Evolutionary conservation across 1,284 basidiomycete species (phyloP).

Genomic region (Pseudozyma pruni): DNA sequence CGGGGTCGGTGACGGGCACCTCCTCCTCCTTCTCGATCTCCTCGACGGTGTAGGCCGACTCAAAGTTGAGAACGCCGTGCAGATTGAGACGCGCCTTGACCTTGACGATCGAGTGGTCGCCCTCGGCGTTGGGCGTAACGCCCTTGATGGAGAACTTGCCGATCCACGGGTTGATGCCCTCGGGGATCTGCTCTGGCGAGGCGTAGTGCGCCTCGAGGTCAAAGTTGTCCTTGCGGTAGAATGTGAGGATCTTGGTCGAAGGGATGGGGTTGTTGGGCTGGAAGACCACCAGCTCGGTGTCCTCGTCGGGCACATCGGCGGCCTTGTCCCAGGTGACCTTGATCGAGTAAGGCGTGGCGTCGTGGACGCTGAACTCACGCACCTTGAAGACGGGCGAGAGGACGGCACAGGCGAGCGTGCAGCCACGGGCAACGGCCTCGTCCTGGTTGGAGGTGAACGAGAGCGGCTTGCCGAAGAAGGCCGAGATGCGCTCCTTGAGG

Average conservation of each 20-base stretch:
- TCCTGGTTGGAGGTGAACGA: constrained; percentile 67
- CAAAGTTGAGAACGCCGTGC: constrained; percentile 66
- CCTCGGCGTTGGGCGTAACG: constrained; percentile 64
- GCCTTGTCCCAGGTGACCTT: constrained; percentile 68
- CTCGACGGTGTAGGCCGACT: constrained; percentile 66
- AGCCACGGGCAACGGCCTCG: constrained; percentile 65
- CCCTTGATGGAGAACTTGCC: constrained; percentile 65
- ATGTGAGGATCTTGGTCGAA: constrained; percentile 68
- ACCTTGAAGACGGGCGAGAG: constrained; percentile 68
- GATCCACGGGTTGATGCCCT: constrained; percentile 65
- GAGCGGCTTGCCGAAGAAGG: constrained; percentile 59
- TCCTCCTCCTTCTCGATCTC: constrained; percentile 68
- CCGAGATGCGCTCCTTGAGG: constrained; percentile 62
- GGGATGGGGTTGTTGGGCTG: constrained; percentile 67
- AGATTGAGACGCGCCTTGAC: constrained; percentile 67
- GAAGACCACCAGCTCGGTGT: constrained; percentile 67
- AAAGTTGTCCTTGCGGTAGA: constrained; percentile 68
- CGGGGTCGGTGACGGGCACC: constrained; percentile 59
- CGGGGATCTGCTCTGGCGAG: constrained; percentile 53
- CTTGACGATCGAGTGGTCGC: constrained; percentile 68
- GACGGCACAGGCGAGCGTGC: constrained; percentile 66
- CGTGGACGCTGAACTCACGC: constrained; percentile 66
- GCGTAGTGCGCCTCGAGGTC: constrained; percentile 64
- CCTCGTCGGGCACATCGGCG: constrained; percentile 66
- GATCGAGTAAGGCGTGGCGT: constrained; percentile 66